Percentiles rank a stretch among this genome's conserved stretches.
Evolutionary conservation across 495 filamentous ascomycete species (phyloP).

Genomic region (Hypoxylon fragiforme): DNA sequence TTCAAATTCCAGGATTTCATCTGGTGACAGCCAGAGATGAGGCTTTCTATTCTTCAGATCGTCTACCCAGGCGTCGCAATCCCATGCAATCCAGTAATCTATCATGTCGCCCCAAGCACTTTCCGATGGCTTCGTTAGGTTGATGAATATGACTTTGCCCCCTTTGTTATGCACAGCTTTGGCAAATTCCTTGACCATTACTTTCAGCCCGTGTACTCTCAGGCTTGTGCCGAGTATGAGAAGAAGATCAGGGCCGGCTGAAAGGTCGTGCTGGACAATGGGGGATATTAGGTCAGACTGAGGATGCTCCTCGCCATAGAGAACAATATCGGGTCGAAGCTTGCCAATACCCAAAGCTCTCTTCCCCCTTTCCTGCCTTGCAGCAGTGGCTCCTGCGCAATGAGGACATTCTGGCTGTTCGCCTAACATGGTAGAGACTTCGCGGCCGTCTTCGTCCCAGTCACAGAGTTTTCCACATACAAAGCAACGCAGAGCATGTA

Average conservation of each 20-base stretch:
- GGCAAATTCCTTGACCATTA: slow-evolving; percentile 69
- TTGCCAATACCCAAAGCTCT: slow-evolving; percentile 64
- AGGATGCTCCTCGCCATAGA: slow-evolving; percentile 73
- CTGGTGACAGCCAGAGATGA: slow-evolving; percentile 58
- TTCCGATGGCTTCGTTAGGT: slow-evolving; percentile 67
- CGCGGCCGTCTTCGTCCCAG: slow-evolving; percentile 60
- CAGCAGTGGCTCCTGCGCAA: slow-evolving; percentile 58
- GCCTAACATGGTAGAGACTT: slow-evolving; percentile 55
- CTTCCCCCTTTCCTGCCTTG: slow-evolving; percentile 62
- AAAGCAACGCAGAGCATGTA: slow-evolving; percentile 63
- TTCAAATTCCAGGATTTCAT: slow-evolving; percentile 39
- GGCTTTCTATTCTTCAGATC: slow-evolving; percentile 58
- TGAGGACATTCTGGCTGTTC: slow-evolving; percentile 64
- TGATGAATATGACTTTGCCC: slow-evolving; percentile 70
- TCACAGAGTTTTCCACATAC: slow-evolving; percentile 59
- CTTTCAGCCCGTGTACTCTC: slow-evolving; percentile 68
- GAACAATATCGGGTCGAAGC: slow-evolving; percentile 67
- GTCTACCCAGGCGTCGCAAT: slow-evolving; percentile 70
- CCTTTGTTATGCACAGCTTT: slow-evolving; percentile 65
- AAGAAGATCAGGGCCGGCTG: slow-evolving; percentile 62
- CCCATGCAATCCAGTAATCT: slow-evolving; percentile 71
- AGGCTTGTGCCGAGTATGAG: slow-evolving; percentile 70
- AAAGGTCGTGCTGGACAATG: slow-evolving; percentile 65
- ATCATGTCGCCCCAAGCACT: slow-evolving; percentile 69
- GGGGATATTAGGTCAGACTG: slow-evolving; percentile 63